Evolutionary conservation across 805 yeast genomes (phyloP).

Genomic region (Pichia heedii): DNA sequence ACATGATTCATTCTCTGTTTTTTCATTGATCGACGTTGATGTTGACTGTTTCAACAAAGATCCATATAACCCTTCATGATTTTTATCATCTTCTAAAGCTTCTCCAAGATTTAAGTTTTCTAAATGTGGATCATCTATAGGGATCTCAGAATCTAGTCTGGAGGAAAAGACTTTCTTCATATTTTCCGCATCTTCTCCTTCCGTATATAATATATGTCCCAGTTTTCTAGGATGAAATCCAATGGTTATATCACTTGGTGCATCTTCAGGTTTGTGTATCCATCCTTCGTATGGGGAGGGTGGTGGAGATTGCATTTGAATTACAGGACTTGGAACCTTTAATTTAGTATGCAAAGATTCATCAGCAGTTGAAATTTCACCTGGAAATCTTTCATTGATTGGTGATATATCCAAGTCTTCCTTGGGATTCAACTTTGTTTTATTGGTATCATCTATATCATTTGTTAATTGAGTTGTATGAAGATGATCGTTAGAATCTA

Average conservation of each 20-base stretch:
- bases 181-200: background rate
- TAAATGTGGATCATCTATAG: conserved; percentile 2
- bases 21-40: background rate
- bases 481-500: background rate
- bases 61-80: background rate
- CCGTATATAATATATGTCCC: conserved; percentile 22
- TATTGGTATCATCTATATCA: background rate
- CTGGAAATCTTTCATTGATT: conserved; percentile 7
- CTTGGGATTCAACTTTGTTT: background rate
- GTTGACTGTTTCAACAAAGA: conserved; percentile 1
- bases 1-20: background rate
- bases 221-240: conserved; percentile 23
- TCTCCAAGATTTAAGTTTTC: conserved; percentile 7
- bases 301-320: conserved; percentile 29
- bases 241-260: conserved; percentile 24
- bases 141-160: conserved; percentile 2
- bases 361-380: conserved; percentile 1
- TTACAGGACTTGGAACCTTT: conserved; percentile 21
- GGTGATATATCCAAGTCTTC: background rate
- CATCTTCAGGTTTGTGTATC: conserved; percentile 24
- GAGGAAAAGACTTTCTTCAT: conserved; percentile 9
- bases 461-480: background rate
- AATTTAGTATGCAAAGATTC: conserved; percentile 1
- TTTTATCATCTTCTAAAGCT: conserved; percentile 5
- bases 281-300: conserved; percentile 29